These are phyloP conservation scores for Penicillium malachiteum DNA, from an alignment of 495 filamentous ascomycete species.

Conservation along the genomic window DNA sequence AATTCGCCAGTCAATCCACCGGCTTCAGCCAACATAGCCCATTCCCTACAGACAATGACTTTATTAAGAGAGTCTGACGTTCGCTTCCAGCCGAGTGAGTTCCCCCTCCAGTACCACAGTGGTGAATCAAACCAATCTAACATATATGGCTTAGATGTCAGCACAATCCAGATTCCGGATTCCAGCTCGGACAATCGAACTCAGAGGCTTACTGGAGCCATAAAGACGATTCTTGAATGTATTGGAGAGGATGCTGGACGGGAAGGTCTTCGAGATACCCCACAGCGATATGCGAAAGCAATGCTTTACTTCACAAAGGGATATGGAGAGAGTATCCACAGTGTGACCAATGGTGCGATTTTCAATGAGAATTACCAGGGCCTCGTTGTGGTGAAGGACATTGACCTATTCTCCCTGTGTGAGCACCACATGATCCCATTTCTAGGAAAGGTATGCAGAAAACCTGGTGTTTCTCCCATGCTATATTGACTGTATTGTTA, in stretches of 20 bases:
- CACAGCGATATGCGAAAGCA: constrained; percentile 88
- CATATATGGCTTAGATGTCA: background rate
- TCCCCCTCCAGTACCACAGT: no score
- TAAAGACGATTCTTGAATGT: background rate
- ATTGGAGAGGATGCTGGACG: constrained; percentile 90
- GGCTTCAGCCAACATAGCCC: no score
- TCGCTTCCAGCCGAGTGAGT: no score
- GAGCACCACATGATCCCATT: constrained; percentile 98
- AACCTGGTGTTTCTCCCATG: background rate
- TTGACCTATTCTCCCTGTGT: constrained; percentile 91
- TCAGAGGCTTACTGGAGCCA: background rate
- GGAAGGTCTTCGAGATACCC: constrained; percentile 83
- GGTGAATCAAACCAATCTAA: background rate
- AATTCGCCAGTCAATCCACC: no score
- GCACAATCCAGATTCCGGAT: background rate
- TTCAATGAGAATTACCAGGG: constrained; percentile 97
- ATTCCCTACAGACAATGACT: no score
- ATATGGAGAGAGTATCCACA: constrained; percentile 89
- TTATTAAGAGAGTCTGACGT: no score
- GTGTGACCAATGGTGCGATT: constrained; percentile 89
- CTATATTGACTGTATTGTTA: constrained; percentile 30
- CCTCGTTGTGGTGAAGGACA: constrained; percentile 97
- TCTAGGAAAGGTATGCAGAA: constrained; percentile 69
- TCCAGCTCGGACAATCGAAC: background rate
- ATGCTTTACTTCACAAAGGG: constrained; percentile 98